phyloP scores from a whole-genome alignment of 257 asterid genomes.

The Verbena officinalis region DNA sequence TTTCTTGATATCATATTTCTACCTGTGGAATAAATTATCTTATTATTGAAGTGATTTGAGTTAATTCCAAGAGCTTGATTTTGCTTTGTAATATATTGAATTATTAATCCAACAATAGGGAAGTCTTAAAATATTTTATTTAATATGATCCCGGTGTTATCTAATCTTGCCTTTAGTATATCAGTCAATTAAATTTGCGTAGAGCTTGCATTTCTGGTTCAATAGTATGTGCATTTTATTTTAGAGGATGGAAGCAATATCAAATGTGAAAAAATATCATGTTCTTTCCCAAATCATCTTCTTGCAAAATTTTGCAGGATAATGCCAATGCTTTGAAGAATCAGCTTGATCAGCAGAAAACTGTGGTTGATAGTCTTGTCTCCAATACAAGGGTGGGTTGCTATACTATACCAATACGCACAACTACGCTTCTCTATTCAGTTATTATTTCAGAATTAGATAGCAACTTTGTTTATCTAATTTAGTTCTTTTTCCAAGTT shows the following conservation, averaged over 20 bases:
- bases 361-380: constrained; percentile 83
- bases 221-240: background rate
- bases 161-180: background rate
- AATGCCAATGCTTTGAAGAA: constrained; percentile 83
- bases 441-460: constrained; percentile 50
- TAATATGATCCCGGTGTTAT: background rate
- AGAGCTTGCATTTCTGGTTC: background rate
- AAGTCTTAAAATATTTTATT: background rate
- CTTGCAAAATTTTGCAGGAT: constrained; percentile 55
- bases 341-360: constrained; percentile 90
- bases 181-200: background rate
- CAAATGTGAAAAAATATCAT: background rate
- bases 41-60: constrained; percentile 19
- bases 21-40: constrained; percentile 15
- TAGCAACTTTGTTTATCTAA: constrained; percentile 32
- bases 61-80: background rate
- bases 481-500: constrained; percentile 17
- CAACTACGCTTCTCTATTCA: constrained; percentile 19
- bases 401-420: constrained; percentile 26
- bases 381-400: constrained; percentile 84
- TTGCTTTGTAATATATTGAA: background rate
- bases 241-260: background rate
- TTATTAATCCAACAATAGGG: background rate
- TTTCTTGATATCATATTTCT: constrained; percentile 17
- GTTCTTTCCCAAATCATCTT: constrained; percentile 20